Percentiles rank a stretch among this genome's conserved stretches.
These are phyloP conservation scores for Pseudogymnoascus sp. DNA, from an alignment of 2,329 filamentous ascomycete species.

Conservation along the genomic window DNA sequence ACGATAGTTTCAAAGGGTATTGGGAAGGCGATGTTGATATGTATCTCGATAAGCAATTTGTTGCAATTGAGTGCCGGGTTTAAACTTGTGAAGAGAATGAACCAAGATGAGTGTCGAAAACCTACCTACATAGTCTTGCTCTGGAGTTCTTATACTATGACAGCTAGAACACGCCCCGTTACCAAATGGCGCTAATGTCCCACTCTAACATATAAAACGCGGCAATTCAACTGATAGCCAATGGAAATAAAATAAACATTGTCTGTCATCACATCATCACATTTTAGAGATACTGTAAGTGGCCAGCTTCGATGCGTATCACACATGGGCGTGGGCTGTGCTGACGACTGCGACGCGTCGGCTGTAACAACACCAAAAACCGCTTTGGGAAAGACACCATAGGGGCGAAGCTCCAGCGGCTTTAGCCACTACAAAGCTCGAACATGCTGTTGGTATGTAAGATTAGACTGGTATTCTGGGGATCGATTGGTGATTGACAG, in stretches of 20 bases:
- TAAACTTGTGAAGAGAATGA: not conserved
- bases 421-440: not conserved
- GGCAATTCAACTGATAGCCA: not conserved
- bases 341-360: not conserved
- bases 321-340: too few relatives aligned
- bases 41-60: not conserved
- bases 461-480: not conserved
- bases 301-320: not conserved
- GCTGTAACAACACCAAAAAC: not conserved
- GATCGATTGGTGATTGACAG: not conserved
- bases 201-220: not conserved
- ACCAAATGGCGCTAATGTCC: not conserved
- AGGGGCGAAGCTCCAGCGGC: not conserved
- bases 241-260: slow-evolving; percentile 1
- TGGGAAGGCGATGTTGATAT: not conserved
- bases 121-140: not conserved
- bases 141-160: not conserved
- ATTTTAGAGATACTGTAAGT: not conserved
- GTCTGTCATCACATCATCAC: not conserved
- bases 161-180: not conserved
- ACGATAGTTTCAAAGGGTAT: not conserved
- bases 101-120: not conserved
- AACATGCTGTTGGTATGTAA: not conserved
- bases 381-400: not conserved
- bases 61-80: not conserved